Conservation (phyloP, 2,329 filamentous ascomycete species). For the Aspergillus udagawae region DNA sequence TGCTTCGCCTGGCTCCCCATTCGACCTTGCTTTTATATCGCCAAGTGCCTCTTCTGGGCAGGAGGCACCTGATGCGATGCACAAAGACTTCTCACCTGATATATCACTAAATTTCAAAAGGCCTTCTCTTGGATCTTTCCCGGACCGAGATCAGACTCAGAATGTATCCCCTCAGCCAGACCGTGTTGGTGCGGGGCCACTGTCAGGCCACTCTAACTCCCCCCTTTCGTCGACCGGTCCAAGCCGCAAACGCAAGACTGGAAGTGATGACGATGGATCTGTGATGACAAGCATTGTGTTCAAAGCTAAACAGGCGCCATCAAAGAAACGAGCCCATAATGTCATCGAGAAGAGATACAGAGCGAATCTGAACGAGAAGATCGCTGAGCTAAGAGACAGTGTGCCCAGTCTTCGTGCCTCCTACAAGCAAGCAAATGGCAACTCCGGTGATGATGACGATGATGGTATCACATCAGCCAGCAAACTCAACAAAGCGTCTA, state of each 20-base stretch:
- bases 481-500: conserved; percentile 97
- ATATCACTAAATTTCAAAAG: conserved; percentile 29
- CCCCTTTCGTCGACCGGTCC: conserved; percentile 21
- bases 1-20: conserved; percentile 21
- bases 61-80: conserved; percentile 16
- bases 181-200: conserved; percentile 5
- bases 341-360: conserved; percentile 98
- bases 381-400: conserved; percentile 83
- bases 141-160: conserved; percentile 6
- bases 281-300: conserved; percentile 26
- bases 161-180: conserved; percentile 4
- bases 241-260: conserved; percentile 66
- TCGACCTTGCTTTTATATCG: conserved; percentile 24
- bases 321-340: conserved; percentile 94
- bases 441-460: conserved; percentile 64
- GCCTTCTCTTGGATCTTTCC: conserved; percentile 19
- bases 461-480: conserved; percentile 80
- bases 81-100: conserved; percentile 27
- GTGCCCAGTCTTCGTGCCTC: conserved; percentile 86
- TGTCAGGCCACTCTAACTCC: conserved; percentile 21
- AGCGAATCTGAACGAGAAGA: conserved; percentile 96
- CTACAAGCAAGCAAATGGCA: conserved; percentile 54
- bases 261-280: conserved; percentile 47
- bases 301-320: conserved; percentile 51
- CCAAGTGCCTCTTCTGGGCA: conserved; percentile 22